Evolutionary conservation across 2,329 filamentous ascomycete species (phyloP).

Genomic region (Plenodomus tracheiphilus): DNA sequence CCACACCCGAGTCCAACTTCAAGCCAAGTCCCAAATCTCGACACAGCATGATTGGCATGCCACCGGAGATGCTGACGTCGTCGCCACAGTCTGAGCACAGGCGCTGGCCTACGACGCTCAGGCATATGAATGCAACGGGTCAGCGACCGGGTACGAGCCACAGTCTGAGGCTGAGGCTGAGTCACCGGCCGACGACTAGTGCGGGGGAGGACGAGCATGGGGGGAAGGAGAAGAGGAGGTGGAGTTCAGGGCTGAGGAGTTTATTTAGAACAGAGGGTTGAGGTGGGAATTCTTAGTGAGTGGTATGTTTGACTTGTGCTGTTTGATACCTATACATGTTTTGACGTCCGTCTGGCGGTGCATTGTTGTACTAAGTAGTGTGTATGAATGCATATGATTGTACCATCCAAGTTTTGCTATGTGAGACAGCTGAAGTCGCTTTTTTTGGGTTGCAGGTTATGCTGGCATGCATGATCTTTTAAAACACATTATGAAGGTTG

Average conservation of each 20-base stretch:
- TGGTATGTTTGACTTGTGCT: no score
- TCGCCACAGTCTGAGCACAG: background rate
- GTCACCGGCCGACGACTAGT: conserved; percentile 13
- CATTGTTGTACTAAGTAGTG: no score
- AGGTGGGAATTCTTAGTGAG: no score
- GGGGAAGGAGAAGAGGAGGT: conserved; percentile 20
- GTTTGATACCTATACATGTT: no score
- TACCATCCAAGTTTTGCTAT: no score
- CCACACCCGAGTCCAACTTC: conserved; percentile 1
- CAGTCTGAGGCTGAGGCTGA: conserved; percentile 1
- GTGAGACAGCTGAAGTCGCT: no score
- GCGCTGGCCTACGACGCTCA: conserved; percentile 10
- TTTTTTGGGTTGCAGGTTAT: no score
- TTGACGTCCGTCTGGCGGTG: no score
- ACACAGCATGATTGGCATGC: background rate
- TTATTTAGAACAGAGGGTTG: conserved; percentile 12
- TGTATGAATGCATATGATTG: no score
- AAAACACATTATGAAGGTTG: no score
- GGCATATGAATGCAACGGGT: conserved; percentile 5
- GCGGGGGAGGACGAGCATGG: conserved; percentile 1
- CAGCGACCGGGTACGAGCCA: conserved; percentile 20
- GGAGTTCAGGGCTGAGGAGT: conserved; percentile 26
- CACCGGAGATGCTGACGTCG: conserved; percentile 1
- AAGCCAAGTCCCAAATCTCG: background rate
- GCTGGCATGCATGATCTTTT: no score